Conservation (phyloP, 495 filamentous ascomycete genomes). For the Alectoria sarmentosa region DNA sequence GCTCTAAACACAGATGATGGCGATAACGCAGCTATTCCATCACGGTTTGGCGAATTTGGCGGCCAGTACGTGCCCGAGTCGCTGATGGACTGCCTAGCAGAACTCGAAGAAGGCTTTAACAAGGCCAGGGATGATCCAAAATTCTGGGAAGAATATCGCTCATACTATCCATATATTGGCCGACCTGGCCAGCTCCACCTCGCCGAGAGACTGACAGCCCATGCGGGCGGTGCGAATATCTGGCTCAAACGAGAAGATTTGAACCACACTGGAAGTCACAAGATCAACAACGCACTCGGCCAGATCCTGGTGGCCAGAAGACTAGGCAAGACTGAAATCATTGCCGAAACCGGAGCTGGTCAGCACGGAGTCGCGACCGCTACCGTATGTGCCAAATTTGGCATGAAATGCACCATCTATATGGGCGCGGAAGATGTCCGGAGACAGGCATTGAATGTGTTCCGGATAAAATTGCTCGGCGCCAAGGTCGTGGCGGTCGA, state of each 20-base stretch:
- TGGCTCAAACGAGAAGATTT: conserved; percentile 94
- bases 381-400: conserved; percentile 93
- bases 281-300: conserved; percentile 95
- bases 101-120: conserved; percentile 91
- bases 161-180: conserved; percentile 97
- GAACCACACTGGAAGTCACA: conserved; percentile 82
- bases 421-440: conserved; percentile 96
- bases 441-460: conserved; percentile 90
- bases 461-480: conserved; percentile 92
- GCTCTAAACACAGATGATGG: conserved; percentile 53
- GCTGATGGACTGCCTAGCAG: conserved; percentile 89
- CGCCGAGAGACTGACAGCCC: conserved; percentile 78
- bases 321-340: conserved; percentile 87
- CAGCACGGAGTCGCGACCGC: conserved; percentile 95
- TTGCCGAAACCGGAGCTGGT: conserved; percentile 93
- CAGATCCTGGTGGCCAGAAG: conserved; percentile 76
- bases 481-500: conserved; percentile 83
- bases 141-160: conserved; percentile 97
- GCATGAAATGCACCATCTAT: conserved; percentile 90
- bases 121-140: conserved; percentile 71
- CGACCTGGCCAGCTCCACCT: conserved; percentile 86
- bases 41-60: conserved; percentile 92
- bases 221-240: conserved; percentile 86
- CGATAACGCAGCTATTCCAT: conserved; percentile 53
- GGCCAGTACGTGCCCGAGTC: conserved; percentile 99